Base-by-base conservation (phyloP, 1,139 yeast genomes). In the Pneumocystis murina region DNA sequence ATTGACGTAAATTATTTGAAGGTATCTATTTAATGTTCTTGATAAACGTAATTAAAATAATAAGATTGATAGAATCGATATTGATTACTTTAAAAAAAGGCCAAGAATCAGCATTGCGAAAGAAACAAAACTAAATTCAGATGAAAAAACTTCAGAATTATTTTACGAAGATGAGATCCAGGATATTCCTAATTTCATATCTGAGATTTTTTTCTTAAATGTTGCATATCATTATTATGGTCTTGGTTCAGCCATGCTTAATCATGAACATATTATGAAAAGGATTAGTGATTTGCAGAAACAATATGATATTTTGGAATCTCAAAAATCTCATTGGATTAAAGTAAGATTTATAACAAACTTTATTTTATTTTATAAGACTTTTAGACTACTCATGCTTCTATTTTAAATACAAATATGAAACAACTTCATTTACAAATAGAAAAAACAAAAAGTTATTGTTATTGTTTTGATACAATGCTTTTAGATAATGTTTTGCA, bases 211-310 rank as follows among this genome's bases (percentile, higher is more conserved):
- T 74, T 92, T 80, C 71, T 74, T 92, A 65, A 83, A 94, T 10
- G 77, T 86, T 62, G 84, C 95, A 0, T 90, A 86, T 72, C 76
- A 89, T 64, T 91, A 92, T 69, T 94, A 87, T 74, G 99, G 97
- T 60, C 76, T 89, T 59, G 95, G 95, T 41, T 97, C 97, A 62
- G 76, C 87, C 0, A 76, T 80, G 63, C 78, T 84, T 61, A 80
- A 80, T 61, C 83, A 82, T 68, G 83, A 82, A 63, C 80, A 84
- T 65, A 72, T 84, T 57, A 79, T 81, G 65, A 77, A 78, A 58
- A 78, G 78, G 64, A 75, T 83, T 55, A 81, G 83, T 63, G 84
- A 82, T 67, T 68, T 80, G 43, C 78, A 80, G 61, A 79, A 78
- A 66, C 81, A 85, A 65, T 71, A 85, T 24, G 81, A 79, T 6